A percentile compares a stretch with the other conserved stretches of the same genome.
Evolutionary conservation across 2,329 filamentous ascomycete genomes (phyloP).

Genomic region (Trichoderma sp.): DNA sequence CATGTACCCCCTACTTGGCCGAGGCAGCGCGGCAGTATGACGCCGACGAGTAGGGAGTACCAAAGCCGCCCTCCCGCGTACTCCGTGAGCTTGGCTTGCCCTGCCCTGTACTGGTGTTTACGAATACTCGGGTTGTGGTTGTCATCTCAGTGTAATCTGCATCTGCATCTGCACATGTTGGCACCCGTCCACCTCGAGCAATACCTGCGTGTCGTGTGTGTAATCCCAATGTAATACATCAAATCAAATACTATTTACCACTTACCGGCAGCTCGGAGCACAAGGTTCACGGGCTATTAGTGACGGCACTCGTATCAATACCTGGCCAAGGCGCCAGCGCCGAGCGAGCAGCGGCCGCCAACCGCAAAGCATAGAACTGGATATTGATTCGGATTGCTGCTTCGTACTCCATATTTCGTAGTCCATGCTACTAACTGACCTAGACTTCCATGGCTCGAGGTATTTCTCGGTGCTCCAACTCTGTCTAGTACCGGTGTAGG

Average conservation of each 20-base stretch:
- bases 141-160: background rate
- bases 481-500: background rate
- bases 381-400: background rate
- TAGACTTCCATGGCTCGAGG: background rate
- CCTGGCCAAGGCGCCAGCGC: background rate
- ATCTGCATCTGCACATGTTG: background rate
- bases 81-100: background rate
- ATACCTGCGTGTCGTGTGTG: background rate
- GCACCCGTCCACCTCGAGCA: background rate
- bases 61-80: background rate
- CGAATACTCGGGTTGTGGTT: background rate
- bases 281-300: background rate
- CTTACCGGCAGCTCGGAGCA: constrained; percentile 1
- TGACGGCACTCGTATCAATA: background rate
- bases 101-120: too few relatives aligned
- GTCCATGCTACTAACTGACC: background rate
- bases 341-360: constrained; percentile 7
- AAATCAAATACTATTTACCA: background rate
- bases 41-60: constrained; percentile 17
- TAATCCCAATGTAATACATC: background rate
- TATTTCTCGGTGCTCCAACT: constrained; percentile 3
- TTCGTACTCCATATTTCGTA: background rate
- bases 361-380: background rate
- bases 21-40: constrained; percentile 12
- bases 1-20: constrained; percentile 13